These are phyloP conservation scores for Acacia pycnantha DNA, from an alignment of 331 rosid species.

Conservation along the genomic window DNA sequence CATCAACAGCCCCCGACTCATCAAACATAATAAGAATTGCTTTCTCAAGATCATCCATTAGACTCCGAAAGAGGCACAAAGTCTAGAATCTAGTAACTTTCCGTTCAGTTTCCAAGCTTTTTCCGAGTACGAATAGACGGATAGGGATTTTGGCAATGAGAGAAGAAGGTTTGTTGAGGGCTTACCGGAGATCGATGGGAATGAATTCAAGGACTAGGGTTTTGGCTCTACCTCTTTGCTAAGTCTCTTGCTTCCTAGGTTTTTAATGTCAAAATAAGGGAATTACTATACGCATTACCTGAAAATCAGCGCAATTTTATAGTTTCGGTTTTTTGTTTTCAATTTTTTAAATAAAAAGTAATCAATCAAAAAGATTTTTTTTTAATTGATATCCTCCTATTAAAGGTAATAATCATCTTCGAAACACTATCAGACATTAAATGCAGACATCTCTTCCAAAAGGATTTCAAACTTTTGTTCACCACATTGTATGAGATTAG, in stretches of 20 bases:
- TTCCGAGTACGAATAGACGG: background rate
- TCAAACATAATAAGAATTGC: constrained; percentile 87
- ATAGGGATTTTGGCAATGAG: background rate
- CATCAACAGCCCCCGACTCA: constrained; percentile 68
- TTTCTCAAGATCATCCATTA: constrained; percentile 88
- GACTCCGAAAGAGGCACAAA: background rate
- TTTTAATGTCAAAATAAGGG: background rate
- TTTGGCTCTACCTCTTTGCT: background rate
- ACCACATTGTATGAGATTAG: too few species aligned
- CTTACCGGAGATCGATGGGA: background rate
- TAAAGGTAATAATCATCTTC: too few species aligned
- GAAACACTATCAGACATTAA: too few species aligned
- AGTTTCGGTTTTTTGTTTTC: background rate
- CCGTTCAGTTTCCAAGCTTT: background rate
- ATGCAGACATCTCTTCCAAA: too few species aligned
- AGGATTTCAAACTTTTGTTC: too few species aligned
- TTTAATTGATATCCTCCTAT: too few species aligned
- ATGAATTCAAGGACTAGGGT: background rate
- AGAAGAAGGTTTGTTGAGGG: background rate
- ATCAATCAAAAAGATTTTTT: background rate
- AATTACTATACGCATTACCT: background rate
- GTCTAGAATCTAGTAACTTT: background rate
- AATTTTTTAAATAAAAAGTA: background rate
- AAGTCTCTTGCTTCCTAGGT: constrained; percentile 1
- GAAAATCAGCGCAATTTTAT: background rate